Conservation (phyloP, 768 basidiomycete genomes). For the Trametes gibbosa region DNA sequence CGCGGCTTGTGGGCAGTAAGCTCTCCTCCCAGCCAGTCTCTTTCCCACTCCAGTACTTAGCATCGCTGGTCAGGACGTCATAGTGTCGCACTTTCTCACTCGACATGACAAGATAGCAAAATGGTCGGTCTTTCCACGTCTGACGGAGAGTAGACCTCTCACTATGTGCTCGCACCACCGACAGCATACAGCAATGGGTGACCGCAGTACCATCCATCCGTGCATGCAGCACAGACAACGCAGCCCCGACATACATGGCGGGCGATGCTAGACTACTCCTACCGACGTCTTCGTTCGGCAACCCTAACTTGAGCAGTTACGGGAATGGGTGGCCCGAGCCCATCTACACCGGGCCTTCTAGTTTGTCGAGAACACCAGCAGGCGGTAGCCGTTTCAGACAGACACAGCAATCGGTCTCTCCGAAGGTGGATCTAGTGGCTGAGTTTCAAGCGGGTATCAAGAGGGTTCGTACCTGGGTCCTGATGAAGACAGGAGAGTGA, state of each 20-base stretch:
- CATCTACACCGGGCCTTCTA: background rate
- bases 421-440: slow-evolving; percentile 30
- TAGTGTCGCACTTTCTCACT: slow-evolving; percentile 46
- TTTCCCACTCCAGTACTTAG: background rate
- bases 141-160: background rate
- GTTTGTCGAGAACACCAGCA: no score
- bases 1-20: slow-evolving; percentile 47
- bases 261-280: background rate
- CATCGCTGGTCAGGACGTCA: slow-evolving; percentile 41
- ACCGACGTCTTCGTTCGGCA: background rate
- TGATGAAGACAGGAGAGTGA: background rate
- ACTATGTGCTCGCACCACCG: background rate
- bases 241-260: background rate
- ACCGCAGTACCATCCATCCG: slow-evolving; percentile 28
- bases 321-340: no score
- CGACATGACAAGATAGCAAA: slow-evolving; percentile 40
- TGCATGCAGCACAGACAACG: slow-evolving; percentile 14
- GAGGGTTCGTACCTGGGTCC: slow-evolving; percentile 30
- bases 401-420: no score
- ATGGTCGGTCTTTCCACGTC: slow-evolving; percentile 33
- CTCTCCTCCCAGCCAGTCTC: background rate
- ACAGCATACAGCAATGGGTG: slow-evolving; percentile 38
- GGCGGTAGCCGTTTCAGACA: no score
- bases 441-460: slow-evolving; percentile 39
- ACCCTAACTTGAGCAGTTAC: background rate